A percentile compares a stretch with the other conserved stretches of the same genome.
These are phyloP conservation scores for Ophiobolus disseminans DNA, from an alignment of 2,329 filamentous ascomycete genomes.

Conservation along the genomic window DNA sequence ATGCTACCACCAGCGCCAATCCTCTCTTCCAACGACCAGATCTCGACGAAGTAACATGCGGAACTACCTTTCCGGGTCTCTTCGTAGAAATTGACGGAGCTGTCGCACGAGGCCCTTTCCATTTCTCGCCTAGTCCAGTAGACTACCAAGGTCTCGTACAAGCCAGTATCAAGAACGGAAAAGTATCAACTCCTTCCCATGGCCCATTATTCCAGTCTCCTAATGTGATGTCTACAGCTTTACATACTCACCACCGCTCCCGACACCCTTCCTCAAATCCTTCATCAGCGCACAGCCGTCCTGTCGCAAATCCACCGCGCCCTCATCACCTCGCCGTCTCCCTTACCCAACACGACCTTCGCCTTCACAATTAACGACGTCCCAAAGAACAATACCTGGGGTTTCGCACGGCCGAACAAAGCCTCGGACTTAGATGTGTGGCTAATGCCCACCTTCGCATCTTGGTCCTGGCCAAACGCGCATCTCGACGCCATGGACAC, in stretches of 20 bases:
- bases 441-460: constrained; percentile 31
- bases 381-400: constrained; percentile 26
- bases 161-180: constrained; percentile 20
- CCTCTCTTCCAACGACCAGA: constrained; percentile 3
- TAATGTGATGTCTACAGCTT: constrained; percentile 10
- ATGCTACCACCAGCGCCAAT: background rate
- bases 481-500: constrained; percentile 17
- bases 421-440: constrained; percentile 14
- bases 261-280: constrained; percentile 13
- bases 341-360: constrained; percentile 22
- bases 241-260: constrained; percentile 22
- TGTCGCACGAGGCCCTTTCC: constrained; percentile 12
- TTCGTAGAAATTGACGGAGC: constrained; percentile 8
- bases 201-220: background rate
- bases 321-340: constrained; percentile 14
- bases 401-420: constrained; percentile 23
- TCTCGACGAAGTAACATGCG: constrained; percentile 20
- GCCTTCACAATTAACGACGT: constrained; percentile 27
- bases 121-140: constrained; percentile 12
- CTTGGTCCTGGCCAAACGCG: constrained; percentile 20
- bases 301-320: constrained; percentile 25
- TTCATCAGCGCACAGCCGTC: constrained; percentile 27
- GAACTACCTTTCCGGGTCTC: constrained; percentile 9
- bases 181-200: too few species aligned
- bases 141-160: constrained; percentile 29